phyloP scores from a whole-genome alignment of 306 rosid species.

The Vigna nakashimae region DNA sequence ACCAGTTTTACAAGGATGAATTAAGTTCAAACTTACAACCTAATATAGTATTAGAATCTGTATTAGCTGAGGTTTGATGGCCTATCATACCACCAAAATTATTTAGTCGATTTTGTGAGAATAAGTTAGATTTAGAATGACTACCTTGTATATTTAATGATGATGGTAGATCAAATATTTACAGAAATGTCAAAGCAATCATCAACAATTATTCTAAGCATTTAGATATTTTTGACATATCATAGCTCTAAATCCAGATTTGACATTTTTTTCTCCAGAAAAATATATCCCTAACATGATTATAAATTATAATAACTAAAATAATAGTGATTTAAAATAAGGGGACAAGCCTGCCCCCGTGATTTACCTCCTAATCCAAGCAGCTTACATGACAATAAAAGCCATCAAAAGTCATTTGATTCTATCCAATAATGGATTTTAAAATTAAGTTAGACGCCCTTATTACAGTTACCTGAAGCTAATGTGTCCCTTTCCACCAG shows the following conservation, averaged over 20 bases:
- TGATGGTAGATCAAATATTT: neutral
- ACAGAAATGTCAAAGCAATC: neutral
- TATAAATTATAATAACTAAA: slow-evolving; percentile 6
- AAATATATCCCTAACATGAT: neutral
- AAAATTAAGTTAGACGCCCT: neutral
- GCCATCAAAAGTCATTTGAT: neutral
- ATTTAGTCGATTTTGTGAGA: too few species aligned
- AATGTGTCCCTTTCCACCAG: slow-evolving; percentile 79
- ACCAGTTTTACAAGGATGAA: too few species aligned
- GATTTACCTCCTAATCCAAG: slow-evolving; percentile 20
- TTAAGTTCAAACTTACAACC: too few species aligned
- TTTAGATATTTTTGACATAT: slow-evolving; percentile 2
- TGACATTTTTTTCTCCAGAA: slow-evolving; percentile 5
- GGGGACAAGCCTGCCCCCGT: neutral
- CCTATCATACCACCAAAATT: too few species aligned
- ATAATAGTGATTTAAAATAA: neutral
- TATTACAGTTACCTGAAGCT: slow-evolving; percentile 70
- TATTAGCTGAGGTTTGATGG: too few species aligned
- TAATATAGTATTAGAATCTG: too few species aligned
- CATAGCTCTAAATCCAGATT: neutral
- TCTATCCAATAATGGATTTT: neutral
- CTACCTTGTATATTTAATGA: neutral
- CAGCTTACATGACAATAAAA: slow-evolving; percentile 5
- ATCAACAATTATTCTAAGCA: neutral
- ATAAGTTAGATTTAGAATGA: too few species aligned